Conservation (phyloP, 129 eudicot genomes). For the Centaurea solstitialis region DNA sequence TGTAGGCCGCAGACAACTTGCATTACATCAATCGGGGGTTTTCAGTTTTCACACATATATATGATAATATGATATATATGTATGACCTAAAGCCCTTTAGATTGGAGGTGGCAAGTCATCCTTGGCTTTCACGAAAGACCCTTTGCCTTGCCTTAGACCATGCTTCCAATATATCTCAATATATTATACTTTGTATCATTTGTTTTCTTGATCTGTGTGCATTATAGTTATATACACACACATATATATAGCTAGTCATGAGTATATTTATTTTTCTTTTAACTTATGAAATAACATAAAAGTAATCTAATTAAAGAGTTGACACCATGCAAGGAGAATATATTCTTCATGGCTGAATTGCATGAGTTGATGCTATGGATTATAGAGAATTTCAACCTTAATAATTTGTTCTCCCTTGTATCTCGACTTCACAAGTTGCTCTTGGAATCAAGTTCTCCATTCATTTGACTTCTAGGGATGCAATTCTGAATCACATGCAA, state of each 20-base stretch:
- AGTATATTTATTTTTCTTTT: background rate
- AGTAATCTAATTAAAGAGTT: constrained; percentile 14
- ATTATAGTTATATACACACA: background rate
- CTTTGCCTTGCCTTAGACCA: constrained; percentile 16
- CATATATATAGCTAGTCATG: constrained; percentile 1
- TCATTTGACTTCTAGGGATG: constrained; percentile 25
- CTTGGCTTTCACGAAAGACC: constrained; percentile 21
- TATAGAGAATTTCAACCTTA: constrained; percentile 3
- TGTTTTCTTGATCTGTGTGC: background rate
- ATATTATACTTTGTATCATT: background rate
- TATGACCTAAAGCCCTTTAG: background rate
- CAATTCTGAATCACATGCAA: background rate
- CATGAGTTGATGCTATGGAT: constrained; percentile 3
- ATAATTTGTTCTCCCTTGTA: constrained; percentile 11
- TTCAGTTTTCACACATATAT: background rate
- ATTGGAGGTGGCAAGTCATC: constrained; percentile 24
- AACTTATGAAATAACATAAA: background rate
- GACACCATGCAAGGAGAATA: constrained; percentile 13
- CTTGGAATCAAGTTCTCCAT: constrained; percentile 27
- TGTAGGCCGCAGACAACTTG: constrained; percentile 14
- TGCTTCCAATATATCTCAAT: background rate
- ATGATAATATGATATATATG: no score
- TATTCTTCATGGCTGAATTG: constrained; percentile 4
- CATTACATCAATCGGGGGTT: background rate
- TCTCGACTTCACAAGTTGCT: constrained; percentile 16